Evolutionary conservation across 257 asterid species (phyloP).

Genomic region (Solanum bukasovii): DNA sequence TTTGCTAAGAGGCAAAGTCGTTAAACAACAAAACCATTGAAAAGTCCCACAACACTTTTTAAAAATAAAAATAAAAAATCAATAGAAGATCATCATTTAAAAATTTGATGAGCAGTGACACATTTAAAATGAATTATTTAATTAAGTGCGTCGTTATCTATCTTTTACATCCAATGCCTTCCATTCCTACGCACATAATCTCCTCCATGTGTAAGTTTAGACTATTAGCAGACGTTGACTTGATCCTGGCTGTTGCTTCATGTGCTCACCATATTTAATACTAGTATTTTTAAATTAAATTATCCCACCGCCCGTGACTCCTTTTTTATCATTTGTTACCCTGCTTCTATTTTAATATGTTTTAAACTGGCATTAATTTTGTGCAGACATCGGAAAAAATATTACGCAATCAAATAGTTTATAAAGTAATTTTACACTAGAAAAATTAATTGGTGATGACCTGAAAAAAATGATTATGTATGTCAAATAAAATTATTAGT

Average conservation of each 20-base stretch:
- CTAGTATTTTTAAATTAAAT: not conserved
- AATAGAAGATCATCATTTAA: not conserved
- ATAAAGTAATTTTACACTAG: not conserved
- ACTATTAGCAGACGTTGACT: not conserved
- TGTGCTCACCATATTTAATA: not conserved
- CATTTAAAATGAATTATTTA: not conserved
- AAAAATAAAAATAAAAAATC: not conserved
- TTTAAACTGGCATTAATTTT: not conserved
- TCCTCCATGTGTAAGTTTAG: not conserved
- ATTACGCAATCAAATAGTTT: not conserved
- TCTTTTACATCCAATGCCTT: not conserved
- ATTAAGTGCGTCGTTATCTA: not conserved
- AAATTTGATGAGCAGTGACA: not conserved
- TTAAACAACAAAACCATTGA: not conserved
- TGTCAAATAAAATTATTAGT: not conserved
- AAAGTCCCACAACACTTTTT: not conserved
- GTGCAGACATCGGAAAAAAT: not conserved
- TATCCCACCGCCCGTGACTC: not conserved
- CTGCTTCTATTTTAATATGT: not conserved
- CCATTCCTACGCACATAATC: not conserved
- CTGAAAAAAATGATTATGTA: not conserved
- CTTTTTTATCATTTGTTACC: not conserved
- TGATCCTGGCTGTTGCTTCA: not conserved
- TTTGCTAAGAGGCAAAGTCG: not conserved
- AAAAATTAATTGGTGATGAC: not conserved